Conservation (phyloP, 495 filamentous ascomycete genomes). For the Acidomyces sp. region DNA sequence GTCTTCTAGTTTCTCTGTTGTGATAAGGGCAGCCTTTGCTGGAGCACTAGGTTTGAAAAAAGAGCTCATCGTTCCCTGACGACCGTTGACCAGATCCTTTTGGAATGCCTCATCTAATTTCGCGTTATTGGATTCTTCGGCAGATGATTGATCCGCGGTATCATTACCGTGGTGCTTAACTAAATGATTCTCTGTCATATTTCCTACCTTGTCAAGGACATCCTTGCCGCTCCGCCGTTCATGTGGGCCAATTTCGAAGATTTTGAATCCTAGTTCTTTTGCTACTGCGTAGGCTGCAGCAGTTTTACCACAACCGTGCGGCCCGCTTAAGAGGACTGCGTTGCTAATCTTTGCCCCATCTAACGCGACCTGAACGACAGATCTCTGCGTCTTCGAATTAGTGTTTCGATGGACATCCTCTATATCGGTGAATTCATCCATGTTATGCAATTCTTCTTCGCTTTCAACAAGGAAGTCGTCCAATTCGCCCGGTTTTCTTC, state of each 20-base stretch:
- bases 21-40: slow-evolving; percentile 13
- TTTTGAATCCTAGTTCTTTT: slow-evolving; percentile 83
- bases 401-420: slow-evolving; percentile 40
- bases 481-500: slow-evolving; percentile 53
- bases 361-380: slow-evolving; percentile 50
- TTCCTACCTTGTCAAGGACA: slow-evolving; percentile 78
- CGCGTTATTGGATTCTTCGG: slow-evolving; percentile 19
- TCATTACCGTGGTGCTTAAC: slow-evolving; percentile 44
- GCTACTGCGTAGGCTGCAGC: slow-evolving; percentile 89
- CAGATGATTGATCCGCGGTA: slow-evolving; percentile 17
- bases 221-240: slow-evolving; percentile 78
- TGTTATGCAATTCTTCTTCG: slow-evolving; percentile 64
- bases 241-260: slow-evolving; percentile 87
- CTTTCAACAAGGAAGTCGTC: slow-evolving; percentile 79
- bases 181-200: slow-evolving; percentile 92
- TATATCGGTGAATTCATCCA: slow-evolving; percentile 57
- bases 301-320: slow-evolving; percentile 84
- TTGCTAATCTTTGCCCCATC: slow-evolving; percentile 36
- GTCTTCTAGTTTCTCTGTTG: slow-evolving; percentile 3
- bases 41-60: slow-evolving; percentile 52
- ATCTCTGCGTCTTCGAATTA: slow-evolving; percentile 37
- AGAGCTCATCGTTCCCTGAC: slow-evolving; percentile 62
- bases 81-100: slow-evolving; percentile 48
- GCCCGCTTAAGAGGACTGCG: slow-evolving; percentile 75
- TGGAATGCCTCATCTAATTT: slow-evolving; percentile 15